phyloP scores from a whole-genome alignment of 2,329 filamentous ascomycete genomes.

The Aspergillus neotritici region DNA sequence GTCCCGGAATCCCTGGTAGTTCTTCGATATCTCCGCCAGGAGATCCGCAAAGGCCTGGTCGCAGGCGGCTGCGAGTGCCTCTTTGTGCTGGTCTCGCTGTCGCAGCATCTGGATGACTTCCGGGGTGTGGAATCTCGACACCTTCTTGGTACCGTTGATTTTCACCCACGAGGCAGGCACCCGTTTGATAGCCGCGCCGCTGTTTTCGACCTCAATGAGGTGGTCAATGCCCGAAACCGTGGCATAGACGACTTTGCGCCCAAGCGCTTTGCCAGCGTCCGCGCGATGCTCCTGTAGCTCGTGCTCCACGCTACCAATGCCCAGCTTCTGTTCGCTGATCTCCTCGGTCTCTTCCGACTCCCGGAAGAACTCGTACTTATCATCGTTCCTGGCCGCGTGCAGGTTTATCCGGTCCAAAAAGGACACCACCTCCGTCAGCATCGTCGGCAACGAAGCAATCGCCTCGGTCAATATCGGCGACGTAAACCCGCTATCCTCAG shows the following conservation, averaged over 20 bases:
- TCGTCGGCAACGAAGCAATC: constrained; percentile 68
- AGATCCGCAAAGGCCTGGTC: constrained; percentile 72
- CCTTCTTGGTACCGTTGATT: constrained; percentile 87
- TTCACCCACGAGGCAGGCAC: constrained; percentile 94
- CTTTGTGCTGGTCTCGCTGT: constrained; percentile 90
- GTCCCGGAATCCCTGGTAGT: constrained; percentile 86
- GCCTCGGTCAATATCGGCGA: constrained; percentile 66
- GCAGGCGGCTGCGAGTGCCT: constrained; percentile 85
- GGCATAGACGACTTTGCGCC: constrained; percentile 69
- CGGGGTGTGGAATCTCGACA: constrained; percentile 90
- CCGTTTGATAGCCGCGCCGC: constrained; percentile 62
- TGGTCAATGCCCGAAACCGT: constrained; percentile 90
- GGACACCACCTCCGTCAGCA: constrained; percentile 63
- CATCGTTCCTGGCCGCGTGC: constrained; percentile 73
- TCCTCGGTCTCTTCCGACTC: constrained; percentile 82
- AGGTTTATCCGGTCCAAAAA: constrained; percentile 83
- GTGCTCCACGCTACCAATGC: constrained; percentile 86
- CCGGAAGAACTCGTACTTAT: constrained; percentile 91
- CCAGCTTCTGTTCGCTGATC: constrained; percentile 81
- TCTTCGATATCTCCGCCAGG: constrained; percentile 66
- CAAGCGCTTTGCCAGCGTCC: constrained; percentile 65
- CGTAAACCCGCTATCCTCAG: constrained; percentile 64
- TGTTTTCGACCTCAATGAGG: constrained; percentile 84
- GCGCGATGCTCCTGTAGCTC: constrained; percentile 73
- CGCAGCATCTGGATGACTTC: constrained; percentile 76